Evolutionary conservation across 768 basidiomycete genomes (phyloP).

Genomic region (Russula abietina): DNA sequence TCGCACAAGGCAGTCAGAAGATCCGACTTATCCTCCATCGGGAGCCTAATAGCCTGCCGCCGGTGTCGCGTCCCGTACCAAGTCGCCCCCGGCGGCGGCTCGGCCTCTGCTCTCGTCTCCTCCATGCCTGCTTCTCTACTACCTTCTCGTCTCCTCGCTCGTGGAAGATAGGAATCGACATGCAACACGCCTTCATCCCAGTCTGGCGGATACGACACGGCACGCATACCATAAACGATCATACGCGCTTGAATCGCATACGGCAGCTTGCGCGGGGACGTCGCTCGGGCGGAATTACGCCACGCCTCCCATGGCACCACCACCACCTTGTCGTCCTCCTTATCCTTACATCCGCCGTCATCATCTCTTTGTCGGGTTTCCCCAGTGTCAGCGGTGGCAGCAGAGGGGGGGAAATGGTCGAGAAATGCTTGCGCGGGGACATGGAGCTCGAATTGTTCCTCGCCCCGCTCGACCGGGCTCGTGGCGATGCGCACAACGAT

Average conservation of each 20-base stretch:
- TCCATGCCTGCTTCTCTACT: background rate
- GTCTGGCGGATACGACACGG: constrained; percentile 9
- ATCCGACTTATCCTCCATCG: background rate
- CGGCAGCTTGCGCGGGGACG: background rate
- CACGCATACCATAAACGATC: constrained; percentile 13
- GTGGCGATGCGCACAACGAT: constrained; percentile 7
- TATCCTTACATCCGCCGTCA: background rate
- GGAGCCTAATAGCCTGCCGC: background rate
- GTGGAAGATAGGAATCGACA: constrained; percentile 13
- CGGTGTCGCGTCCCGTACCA: background rate
- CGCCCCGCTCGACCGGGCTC: constrained; percentile 8
- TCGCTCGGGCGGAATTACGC: background rate
- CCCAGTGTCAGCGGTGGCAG: background rate
- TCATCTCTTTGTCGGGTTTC: background rate
- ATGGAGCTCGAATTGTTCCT: constrained; percentile 17
- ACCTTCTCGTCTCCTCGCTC: background rate
- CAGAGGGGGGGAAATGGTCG: background rate
- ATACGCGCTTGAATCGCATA: constrained; percentile 4
- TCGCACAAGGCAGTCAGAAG: constrained; percentile 11
- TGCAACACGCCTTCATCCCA: constrained; percentile 6
- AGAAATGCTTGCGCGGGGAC: constrained; percentile 7
- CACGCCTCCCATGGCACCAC: constrained; percentile 9
- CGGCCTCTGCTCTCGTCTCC: background rate
- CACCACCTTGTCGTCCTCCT: background rate
- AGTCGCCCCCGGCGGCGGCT: background rate